phyloP scores from a whole-genome alignment of 805 yeast species.

The Pichia kluyveri region DNA sequence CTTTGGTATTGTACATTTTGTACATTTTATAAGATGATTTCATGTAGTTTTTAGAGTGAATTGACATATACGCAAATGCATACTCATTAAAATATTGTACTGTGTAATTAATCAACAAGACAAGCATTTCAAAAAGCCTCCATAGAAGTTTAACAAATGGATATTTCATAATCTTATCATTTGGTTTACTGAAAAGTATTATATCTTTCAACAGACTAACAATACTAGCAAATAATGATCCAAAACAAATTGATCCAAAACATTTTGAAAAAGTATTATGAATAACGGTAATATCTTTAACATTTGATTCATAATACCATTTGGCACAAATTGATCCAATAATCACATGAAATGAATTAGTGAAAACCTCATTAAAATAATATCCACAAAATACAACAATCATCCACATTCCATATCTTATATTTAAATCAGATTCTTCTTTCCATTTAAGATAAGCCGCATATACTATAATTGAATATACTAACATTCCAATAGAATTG shows the following conservation, averaged over 20 bases:
- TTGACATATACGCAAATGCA: constrained; percentile 76
- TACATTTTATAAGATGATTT: constrained; percentile 73
- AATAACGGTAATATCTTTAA: constrained; percentile 64
- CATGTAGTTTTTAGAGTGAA: constrained; percentile 71
- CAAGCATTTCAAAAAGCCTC: background rate
- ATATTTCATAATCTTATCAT: background rate
- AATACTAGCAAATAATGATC: constrained; percentile 62
- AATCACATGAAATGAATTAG: constrained; percentile 73
- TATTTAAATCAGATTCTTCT: constrained; percentile 5
- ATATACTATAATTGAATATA: constrained; percentile 60
- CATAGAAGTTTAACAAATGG: background rate
- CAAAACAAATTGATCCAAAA: constrained; percentile 84
- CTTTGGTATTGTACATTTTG: constrained; percentile 62
- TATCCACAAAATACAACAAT: constrained; percentile 77
- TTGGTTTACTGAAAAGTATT: background rate
- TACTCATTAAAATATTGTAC: constrained; percentile 55
- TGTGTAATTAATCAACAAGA: constrained; percentile 1
- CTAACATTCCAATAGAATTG: constrained; percentile 52
- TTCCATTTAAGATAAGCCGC: constrained; percentile 74
- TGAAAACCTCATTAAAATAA: constrained; percentile 72
- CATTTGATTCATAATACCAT: constrained; percentile 73
- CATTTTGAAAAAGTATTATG: constrained; percentile 72
- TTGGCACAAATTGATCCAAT: constrained; percentile 81
- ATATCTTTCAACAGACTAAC: constrained; percentile 32
- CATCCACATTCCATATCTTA: constrained; percentile 40